Base-by-base conservation (phyloP, 331 rosid species). In the Spiraea crenata region DNA sequence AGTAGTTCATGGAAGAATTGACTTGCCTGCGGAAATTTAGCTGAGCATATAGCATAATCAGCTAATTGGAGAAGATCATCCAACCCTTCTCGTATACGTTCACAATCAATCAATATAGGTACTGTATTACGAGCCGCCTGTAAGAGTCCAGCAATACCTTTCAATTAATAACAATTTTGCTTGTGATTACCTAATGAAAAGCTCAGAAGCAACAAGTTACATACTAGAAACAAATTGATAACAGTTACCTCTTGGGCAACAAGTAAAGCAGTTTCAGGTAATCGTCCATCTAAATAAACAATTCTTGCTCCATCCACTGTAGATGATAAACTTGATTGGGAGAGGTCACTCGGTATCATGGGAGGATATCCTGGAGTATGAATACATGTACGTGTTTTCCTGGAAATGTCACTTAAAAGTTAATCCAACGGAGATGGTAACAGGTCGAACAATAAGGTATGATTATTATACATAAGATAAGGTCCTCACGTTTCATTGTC, bases 371-470 rank as follows among this genome's bases (percentile, higher is more conserved):
- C 99, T 15, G 95, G 85, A 70, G 96, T 95, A 84, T 81, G 87
- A 67, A 95, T 91, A 74, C 97, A 91, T 41, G 99, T 95, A 10
- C 99, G 96, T 34, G 96, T 95, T 70, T 89, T 88, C 89, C 99
- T 93, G 86, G 77, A 67, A 65, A 57, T 51, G 35, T 69, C 58
- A 16, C 16, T 50, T 35, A 54, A 41, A 41, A 39, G 75, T 73
- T 39, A 68, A 44, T n/a, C 2, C 31, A 25, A 25, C 31, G 2
- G 2, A 25, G 31, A 25, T 25, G 31, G 31, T 57, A 14, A 57
- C 31, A 16, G 16, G 61, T 2, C 5, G 20, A 25, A 57, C 61
- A 25, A 45, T 35, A 38, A 58, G 12, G 16, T 35, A 3, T 2
- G 8, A 25, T 25, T 25, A 25, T 25, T 10, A 19, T 12, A 48